Evolutionary conservation across 164 flowering plant species (phyloP).

Genomic region (Tetracentron sinense): DNA sequence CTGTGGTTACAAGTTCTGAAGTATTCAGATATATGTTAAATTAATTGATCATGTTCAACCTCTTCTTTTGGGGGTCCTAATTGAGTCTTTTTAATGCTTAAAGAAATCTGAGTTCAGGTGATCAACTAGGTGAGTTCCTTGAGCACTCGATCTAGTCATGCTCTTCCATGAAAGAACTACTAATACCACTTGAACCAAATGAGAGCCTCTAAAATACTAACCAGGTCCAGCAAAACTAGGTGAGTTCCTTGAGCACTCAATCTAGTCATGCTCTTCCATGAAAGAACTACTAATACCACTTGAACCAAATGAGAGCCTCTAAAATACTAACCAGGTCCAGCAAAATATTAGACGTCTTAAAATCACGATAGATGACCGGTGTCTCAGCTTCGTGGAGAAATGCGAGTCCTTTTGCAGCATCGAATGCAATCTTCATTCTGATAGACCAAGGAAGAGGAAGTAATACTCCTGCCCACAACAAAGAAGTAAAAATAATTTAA

Average conservation of each 20-base stretch:
- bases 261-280: no score
- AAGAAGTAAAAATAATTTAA: not conserved
- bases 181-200: not conserved
- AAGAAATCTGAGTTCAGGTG: no score
- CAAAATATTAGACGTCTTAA: constrained; percentile 89
- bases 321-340: constrained; percentile 61
- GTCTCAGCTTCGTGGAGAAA: constrained; percentile 90
- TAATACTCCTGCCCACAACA: constrained; percentile 56
- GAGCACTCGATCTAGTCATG: no score
- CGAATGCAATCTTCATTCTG: constrained; percentile 80
- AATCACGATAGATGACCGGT: constrained; percentile 90
- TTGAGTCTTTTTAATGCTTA: no score
- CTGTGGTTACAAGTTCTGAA: no score
- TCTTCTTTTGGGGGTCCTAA: no score
- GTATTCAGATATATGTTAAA: no score
- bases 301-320: not conserved
- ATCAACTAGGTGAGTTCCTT: no score
- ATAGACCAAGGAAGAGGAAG: constrained; percentile 77
- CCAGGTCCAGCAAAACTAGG: constrained; percentile 75
- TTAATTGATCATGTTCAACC: no score
- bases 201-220: constrained; percentile 26
- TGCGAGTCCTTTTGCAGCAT: constrained; percentile 97
- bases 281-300: no score
- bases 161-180: no score
- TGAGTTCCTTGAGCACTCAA: no score